Conservation (phyloP, 441 rosid genomes). For the Francoa sonchifolia region DNA sequence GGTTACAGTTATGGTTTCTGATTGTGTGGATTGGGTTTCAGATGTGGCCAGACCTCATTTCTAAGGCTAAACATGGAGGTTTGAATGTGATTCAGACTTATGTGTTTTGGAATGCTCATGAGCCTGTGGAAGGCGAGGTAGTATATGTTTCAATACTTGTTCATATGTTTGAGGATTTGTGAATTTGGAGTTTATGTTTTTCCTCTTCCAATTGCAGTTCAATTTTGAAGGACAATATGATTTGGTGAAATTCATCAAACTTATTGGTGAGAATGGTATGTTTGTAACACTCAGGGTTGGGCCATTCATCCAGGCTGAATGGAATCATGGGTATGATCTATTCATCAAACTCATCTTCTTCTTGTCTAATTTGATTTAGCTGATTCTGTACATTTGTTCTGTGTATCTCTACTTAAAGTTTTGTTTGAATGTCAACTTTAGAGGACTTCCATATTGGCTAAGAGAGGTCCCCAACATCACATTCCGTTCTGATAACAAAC, state of each 20-base stretch:
- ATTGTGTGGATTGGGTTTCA: conserved; percentile 9
- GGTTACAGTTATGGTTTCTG: neutral
- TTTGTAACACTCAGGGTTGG: conserved; percentile 85
- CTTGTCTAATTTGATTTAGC: no score
- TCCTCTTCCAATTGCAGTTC: conserved; percentile 31
- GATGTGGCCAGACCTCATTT: conserved; percentile 80
- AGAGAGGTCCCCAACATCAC: conserved; percentile 64
- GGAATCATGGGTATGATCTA: conserved; percentile 65
- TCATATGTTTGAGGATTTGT: no score
- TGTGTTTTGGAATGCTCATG: conserved; percentile 84
- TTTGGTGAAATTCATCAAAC: conserved; percentile 83
- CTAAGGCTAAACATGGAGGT: conserved; percentile 78
- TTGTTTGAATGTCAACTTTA: no score
- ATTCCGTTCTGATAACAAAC: conserved; percentile 71
- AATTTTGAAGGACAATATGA: conserved; percentile 67
- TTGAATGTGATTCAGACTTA: conserved; percentile 76
- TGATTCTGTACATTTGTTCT: no score
- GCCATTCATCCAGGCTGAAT: conserved; percentile 93
- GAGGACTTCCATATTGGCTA: no score
- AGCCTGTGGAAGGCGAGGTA: conserved; percentile 6
- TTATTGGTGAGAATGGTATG: conserved; percentile 76
- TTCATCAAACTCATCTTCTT: neutral
- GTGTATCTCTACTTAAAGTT: no score
- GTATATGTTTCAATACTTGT: no score
- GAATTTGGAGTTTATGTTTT: neutral